phyloP scores from a whole-genome alignment of 768 basidiomycete genomes.

The Pleurotus djamor region DNA sequence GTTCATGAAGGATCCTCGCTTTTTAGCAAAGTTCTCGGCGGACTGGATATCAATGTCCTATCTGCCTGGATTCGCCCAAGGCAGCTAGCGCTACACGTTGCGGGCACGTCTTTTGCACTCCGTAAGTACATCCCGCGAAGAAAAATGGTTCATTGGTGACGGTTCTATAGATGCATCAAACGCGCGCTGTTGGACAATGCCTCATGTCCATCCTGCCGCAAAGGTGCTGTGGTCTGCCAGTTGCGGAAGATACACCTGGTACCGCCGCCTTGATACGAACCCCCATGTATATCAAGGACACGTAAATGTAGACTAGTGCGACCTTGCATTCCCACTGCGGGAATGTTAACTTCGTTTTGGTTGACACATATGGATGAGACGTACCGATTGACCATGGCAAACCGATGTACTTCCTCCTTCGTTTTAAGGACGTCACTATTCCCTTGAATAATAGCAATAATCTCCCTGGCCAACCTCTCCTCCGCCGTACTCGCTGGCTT shows the following conservation, averaged over 20 bases:
- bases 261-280: not conserved
- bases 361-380: slow-evolving; percentile 19
- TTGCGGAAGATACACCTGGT: not conserved
- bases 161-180: slow-evolving; percentile 2
- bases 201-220: slow-evolving; percentile 3
- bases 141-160: not conserved
- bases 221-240: slow-evolving; percentile 2
- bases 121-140: not conserved
- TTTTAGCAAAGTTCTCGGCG: not conserved
- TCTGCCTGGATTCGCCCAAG: slow-evolving; percentile 2
- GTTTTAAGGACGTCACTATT: slow-evolving; percentile 55
- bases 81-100: slow-evolving; percentile 2
- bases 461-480: slow-evolving; percentile 76
- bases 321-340: slow-evolving; percentile 11
- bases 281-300: too few species aligned
- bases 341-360: not conserved
- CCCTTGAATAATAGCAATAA: slow-evolving; percentile 69
- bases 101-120: slow-evolving; percentile 3
- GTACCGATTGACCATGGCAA: slow-evolving; percentile 78
- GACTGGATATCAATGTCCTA: not conserved
- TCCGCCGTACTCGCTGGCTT: slow-evolving; percentile 56
- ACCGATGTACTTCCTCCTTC: slow-evolving; percentile 61
- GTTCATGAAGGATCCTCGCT: not conserved
- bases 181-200: slow-evolving; percentile 1
- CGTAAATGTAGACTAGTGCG: not conserved